Evolutionary conservation across 2,329 filamentous ascomycete genomes (phyloP), one percentile per base, ranked within the genome.

Genomic region (Penicillium sp.): DNA sequence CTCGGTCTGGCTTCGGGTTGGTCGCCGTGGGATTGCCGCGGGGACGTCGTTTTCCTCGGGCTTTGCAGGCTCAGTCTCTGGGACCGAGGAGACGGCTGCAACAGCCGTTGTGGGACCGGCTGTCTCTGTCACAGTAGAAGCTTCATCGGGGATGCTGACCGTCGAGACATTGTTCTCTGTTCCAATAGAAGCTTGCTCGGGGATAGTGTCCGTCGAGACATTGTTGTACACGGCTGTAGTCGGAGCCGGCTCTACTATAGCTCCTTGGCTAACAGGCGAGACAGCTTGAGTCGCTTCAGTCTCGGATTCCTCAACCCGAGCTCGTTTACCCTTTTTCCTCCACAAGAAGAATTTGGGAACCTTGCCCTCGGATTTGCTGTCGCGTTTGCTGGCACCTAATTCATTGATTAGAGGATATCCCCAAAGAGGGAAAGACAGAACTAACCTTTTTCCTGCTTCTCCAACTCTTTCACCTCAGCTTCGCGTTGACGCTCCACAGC

Each of bases 401-500:
- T 43, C 6, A 17, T 50, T 10, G 12, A 19, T 58, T 13, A 49
- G 45, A n/a, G 41, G 23, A 8, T n/a, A 21, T 50, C 10, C 4
- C 6, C 1, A 5, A 17, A 19, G 17, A 33, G 8, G 31, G 17
- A 25, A 35, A 31, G 33, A 25, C 31, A 57, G 15, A 12, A 66
- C 67, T 58, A 13, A 74, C 73, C 66, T 61, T 66, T 69, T 19
- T 66, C 55, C 39, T 62, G 63, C 49, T 67, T 70, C 47, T 72
- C 66, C 38, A 68, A 64, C 3, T 63, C 72, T 44, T 68, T 73
- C 39, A 74, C 66, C 35, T 77, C 72, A 9, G 71, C 70, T 48
- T 77, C 75, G 38, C 75, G 72, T 53, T 73, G 64, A 43, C 72
- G 76, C 47, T 78, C 73, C 17, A 73, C 64, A 13, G 70, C 79